Evolutionary conservation across 2,329 filamentous ascomycete species (phyloP).

Genomic region (Cercospora canescens): DNA sequence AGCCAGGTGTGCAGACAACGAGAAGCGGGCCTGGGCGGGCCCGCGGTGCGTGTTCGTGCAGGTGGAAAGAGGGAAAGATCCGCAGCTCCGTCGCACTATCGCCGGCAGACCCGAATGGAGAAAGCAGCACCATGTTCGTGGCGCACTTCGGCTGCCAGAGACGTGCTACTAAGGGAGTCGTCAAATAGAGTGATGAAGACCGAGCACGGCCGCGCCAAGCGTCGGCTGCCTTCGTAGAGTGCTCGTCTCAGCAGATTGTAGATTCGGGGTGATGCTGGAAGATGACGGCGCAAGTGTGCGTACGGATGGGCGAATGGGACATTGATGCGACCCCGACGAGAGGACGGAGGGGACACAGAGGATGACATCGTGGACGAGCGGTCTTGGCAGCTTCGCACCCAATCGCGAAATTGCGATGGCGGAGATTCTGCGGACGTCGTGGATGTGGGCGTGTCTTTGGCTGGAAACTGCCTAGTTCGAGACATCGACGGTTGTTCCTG

Average conservation of each 20-base stretch:
- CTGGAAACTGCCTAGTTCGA: neutral
- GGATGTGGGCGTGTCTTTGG: neutral
- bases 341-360: neutral
- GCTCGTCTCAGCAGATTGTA: neutral
- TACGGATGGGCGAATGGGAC: neutral
- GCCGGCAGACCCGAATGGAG: neutral
- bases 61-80: neutral
- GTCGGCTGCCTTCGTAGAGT: neutral
- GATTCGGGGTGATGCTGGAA: neutral
- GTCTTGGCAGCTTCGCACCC: neutral
- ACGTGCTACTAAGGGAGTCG: neutral
- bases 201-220: neutral
- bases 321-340: no score
- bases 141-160: neutral
- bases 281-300: neutral
- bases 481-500: neutral
- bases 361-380: neutral
- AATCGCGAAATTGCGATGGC: slow-evolving; percentile 9
- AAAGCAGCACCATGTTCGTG: neutral
- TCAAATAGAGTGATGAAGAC: neutral
- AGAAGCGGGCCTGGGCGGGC: neutral
- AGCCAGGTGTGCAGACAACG: neutral
- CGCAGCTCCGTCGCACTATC: neutral
- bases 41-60: no score
- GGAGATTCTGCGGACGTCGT: neutral